phyloP scores from a whole-genome alignment of 2,329 filamentous ascomycete species.

The Apiospora sp. region DNA sequence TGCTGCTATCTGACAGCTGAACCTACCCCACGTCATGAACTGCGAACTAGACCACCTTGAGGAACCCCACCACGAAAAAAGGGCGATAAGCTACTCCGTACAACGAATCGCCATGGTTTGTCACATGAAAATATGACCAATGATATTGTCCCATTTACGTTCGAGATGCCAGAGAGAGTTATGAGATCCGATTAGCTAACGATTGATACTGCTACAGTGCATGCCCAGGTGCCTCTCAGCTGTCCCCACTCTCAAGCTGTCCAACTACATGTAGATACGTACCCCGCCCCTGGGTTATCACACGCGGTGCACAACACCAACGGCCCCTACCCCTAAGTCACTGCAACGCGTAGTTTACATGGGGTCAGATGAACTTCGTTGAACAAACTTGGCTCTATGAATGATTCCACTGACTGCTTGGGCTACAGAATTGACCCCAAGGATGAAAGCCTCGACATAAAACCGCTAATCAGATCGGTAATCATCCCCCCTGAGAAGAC shows the following conservation, averaged over 20 bases:
- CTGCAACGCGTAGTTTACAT: no score
- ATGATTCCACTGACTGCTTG: no score
- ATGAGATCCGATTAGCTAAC: background rate
- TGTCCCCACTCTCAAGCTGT: background rate
- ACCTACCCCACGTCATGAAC: conserved; percentile 13
- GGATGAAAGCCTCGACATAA: no score
- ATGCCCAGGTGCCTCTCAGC: background rate
- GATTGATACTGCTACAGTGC: background rate
- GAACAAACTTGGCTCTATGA: no score
- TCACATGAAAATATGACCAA: conserved; percentile 1
- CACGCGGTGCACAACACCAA: no score
- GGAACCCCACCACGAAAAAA: conserved; percentile 13
- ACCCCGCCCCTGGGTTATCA: no score
- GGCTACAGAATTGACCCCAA: no score
- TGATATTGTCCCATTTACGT: background rate
- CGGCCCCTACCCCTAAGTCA: no score
- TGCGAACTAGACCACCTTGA: background rate
- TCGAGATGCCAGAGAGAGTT: background rate
- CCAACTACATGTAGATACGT: no score
- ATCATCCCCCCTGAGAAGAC: no score
- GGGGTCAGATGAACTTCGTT: no score
- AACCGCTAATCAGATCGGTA: no score
- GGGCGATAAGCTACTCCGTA: background rate
- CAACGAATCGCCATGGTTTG: background rate
- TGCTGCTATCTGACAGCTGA: background rate